Conservation (phyloP, 768 basidiomycete genomes). For the Phaffia tasmanica region DNA sequence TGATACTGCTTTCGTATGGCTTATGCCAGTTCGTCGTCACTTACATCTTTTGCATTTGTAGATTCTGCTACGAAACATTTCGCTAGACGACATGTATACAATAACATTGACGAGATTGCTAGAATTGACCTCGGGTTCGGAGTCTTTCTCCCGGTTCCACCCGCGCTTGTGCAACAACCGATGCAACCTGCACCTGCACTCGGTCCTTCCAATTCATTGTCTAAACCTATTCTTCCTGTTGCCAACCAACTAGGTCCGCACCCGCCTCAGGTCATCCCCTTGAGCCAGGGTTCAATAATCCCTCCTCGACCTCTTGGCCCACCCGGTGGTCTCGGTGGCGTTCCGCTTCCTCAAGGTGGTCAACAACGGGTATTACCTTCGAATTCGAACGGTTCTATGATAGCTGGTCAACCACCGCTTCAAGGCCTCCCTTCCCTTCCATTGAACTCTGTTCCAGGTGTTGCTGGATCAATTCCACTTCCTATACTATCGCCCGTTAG, state of each 20-base stretch:
- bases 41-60: constrained; percentile 35
- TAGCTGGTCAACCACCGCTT: neutral
- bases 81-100: constrained; percentile 72
- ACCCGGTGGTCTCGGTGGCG: constrained; percentile 3
- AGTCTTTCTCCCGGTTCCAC: constrained; percentile 29
- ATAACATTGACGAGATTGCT: constrained; percentile 77
- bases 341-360: constrained; percentile 6
- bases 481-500: neutral
- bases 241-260: constrained; percentile 22
- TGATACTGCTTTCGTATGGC: constrained; percentile 1
- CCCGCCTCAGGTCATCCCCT: constrained; percentile 33
- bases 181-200: constrained; percentile 16
- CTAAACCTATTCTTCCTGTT: constrained; percentile 20
- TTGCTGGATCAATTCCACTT: neutral
- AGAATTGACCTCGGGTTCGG: constrained; percentile 77
- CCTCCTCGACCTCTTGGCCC: neutral
- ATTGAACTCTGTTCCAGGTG: constrained; percentile 1
- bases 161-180: constrained; percentile 27
- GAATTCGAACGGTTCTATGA: constrained; percentile 14
- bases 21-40: neutral
- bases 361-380: constrained; percentile 25
- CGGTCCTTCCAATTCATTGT: constrained; percentile 20
- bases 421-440: neutral
- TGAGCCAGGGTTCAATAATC: constrained; percentile 29
- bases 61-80: constrained; percentile 78